Evolutionary conservation across 1,139 yeast species (phyloP), one percentile per base, ranked within the genome.

Genomic region (Chernovozyma sophiae-reginae): DNA sequence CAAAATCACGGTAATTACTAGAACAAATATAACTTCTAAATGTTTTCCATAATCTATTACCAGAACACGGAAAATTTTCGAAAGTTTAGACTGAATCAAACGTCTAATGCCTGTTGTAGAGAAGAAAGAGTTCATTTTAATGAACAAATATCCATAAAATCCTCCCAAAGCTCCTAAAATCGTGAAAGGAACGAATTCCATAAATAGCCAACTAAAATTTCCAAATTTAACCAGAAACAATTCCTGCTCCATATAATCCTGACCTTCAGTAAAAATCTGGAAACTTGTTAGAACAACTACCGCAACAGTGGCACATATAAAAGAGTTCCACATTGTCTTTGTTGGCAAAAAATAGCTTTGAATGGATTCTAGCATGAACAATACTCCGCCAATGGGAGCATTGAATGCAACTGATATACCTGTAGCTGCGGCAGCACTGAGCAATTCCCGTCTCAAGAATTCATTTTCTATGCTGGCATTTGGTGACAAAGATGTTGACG

Each of bases 391-490:
- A 41, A 90, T 86, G 1, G 97, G 97, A 0, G 97, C 84, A 39
- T 89, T 89, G 61, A 90, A 90, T 0, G 97, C 97, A 3, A 86
- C 90, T 0, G 96, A 86, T 12, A 90, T 90, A 7, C 97, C 97
- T 1, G 95, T 87, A 0, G 96, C 95, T 1, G 94, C 78, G 1
- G 96, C 94, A 0, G 97, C 95, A 25, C 86, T 76, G 29, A 87
- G 62, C 40, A 78, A 64, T 50, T 82, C 92, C 43, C 89, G 65
- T 42, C 74, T 63, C 6, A 73, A 61, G 0, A 81, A 81, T 46
- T 77, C 83, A 46, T 74, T 77, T 16, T 48, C 49, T 27, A 60
- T 51, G 5, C 3, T 51, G 39, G 10, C 6, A n/a, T n/a, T 23
- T 11, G 25, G 25, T n/a, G n/a, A n/a, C 11, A 23, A 11, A 11